These are phyloP conservation scores for Malassezia furfur DNA, from an alignment of 1,284 basidiomycete genomes.

Conservation along the genomic window DNA sequence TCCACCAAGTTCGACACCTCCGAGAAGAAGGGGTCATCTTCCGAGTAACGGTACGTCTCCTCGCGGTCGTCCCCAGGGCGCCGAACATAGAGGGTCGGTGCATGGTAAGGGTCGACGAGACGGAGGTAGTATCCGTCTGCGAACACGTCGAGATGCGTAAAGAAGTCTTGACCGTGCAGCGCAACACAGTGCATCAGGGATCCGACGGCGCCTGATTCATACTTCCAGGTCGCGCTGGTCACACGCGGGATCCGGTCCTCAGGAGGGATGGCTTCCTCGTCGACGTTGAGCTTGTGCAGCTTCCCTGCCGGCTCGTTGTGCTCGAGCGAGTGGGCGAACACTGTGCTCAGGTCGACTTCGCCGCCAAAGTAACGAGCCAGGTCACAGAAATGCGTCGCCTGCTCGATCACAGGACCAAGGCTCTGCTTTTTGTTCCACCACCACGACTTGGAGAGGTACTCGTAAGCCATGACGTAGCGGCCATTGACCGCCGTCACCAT, in stretches of 20 bases:
- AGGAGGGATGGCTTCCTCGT: constrained; percentile 63
- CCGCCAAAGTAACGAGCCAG: constrained; percentile 95
- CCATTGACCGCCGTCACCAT: constrained; percentile 93
- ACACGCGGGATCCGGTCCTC: constrained; percentile 42
- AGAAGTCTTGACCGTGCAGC: constrained; percentile 44
- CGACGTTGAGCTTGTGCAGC: constrained; percentile 67
- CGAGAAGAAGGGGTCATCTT: constrained; percentile 47
- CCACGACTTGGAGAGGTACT: constrained; percentile 64
- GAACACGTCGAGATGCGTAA: constrained; percentile 40
- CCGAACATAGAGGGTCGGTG: constrained; percentile 43
- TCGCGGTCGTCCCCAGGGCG: constrained; percentile 42
- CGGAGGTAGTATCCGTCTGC: constrained; percentile 43
- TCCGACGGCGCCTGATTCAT: constrained; percentile 41
- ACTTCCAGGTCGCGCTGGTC: constrained; percentile 46
- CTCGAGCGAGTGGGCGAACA: constrained; percentile 52
- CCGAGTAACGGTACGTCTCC: constrained; percentile 41
- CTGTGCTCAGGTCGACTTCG: constrained; percentile 77
- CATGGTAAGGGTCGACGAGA: constrained; percentile 45
- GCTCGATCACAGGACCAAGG: constrained; percentile 85
- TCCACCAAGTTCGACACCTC: constrained; percentile 43
- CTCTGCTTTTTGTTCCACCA: constrained; percentile 93
- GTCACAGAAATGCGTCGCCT: constrained; percentile 70
- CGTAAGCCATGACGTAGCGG: constrained; percentile 84
- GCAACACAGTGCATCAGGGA: constrained; percentile 44
- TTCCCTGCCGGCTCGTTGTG: constrained; percentile 58